Conservation (phyloP, 345 rosid species). For the Gossypioides kirkii region DNA sequence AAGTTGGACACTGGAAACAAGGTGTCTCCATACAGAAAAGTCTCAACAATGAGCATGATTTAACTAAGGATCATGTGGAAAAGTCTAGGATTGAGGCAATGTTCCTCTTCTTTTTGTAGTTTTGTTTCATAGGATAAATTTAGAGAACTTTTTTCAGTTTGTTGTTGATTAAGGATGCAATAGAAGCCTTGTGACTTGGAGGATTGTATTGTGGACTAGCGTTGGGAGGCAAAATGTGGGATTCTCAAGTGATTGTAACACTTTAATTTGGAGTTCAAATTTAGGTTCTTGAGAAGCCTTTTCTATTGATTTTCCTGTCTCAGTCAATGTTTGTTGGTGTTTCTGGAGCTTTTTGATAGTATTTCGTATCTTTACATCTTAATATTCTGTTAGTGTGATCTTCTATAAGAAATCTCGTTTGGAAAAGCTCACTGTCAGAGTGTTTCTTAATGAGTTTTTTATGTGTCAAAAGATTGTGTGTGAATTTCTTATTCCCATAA, state of each 20-base stretch:
- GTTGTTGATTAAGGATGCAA: background rate
- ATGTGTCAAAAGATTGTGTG: background rate
- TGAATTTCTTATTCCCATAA: background rate
- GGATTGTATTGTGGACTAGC: background rate
- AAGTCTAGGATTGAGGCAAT: too few relatives aligned
- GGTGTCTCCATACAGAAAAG: too few relatives aligned
- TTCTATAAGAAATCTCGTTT: background rate
- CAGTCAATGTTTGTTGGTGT: background rate
- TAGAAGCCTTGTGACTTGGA: background rate
- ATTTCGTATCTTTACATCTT: background rate
- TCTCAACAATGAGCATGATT: too few relatives aligned
- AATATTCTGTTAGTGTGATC: background rate
- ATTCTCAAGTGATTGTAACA: background rate
- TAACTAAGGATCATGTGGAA: too few relatives aligned
- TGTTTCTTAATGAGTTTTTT: background rate
- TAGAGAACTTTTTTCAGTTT: background rate
- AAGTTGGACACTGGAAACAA: too few relatives aligned
- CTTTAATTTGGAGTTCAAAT: background rate
- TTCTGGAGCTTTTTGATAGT: background rate
- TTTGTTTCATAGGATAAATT: background rate
- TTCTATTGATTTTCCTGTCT: background rate
- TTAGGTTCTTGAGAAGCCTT: background rate
- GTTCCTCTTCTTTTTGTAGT: too few relatives aligned
- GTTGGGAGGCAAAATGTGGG: slow-evolving; percentile 2
- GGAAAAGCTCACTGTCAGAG: background rate